phyloP scores from a whole-genome alignment of 2,329 filamentous ascomycete genomes.

The Fonsecaea nubica region DNA sequence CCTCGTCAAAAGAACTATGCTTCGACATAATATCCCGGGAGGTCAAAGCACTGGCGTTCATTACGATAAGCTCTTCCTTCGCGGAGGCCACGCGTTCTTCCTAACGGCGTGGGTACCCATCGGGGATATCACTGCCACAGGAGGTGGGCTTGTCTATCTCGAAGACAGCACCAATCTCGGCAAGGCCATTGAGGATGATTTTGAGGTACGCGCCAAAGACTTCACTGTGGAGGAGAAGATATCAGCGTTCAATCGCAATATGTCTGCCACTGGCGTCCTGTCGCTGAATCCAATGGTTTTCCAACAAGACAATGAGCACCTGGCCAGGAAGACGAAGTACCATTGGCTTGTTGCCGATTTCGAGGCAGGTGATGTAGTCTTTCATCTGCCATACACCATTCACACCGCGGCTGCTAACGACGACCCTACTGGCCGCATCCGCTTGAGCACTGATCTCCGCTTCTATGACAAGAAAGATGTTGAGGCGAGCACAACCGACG shows the following conservation, averaged over 20 bases:
- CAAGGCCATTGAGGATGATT: conserved; percentile 49
- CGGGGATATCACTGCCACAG: conserved; percentile 46
- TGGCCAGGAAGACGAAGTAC: conserved; percentile 16
- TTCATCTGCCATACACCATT: conserved; percentile 55
- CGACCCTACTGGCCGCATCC: conserved; percentile 48
- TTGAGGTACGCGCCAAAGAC: conserved; percentile 40
- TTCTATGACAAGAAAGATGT: conserved; percentile 44
- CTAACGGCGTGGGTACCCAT: conserved; percentile 49
- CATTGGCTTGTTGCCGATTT: conserved; percentile 47
- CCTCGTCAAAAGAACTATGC: conserved; percentile 46
- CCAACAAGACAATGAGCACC: conserved; percentile 18
- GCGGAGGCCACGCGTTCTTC: conserved; percentile 47
- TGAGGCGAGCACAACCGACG: conserved; percentile 46
- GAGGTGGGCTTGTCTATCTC: conserved; percentile 54
- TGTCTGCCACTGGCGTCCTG: conserved; percentile 42
- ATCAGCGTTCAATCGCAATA: conserved; percentile 44
- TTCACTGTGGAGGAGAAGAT: conserved; percentile 45
- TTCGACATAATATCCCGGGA: conserved; percentile 50
- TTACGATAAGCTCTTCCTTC: conserved; percentile 53
- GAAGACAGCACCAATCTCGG: conserved; percentile 48
- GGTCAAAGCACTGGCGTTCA: conserved; percentile 50
- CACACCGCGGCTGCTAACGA: conserved; percentile 52
- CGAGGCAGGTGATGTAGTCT: conserved; percentile 51
- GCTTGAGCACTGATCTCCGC: conserved; percentile 52
- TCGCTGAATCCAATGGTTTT: conserved; percentile 21